Base-by-base conservation (phyloP, 768 basidiomycete species). In the Pisolithus sp. region DNA sequence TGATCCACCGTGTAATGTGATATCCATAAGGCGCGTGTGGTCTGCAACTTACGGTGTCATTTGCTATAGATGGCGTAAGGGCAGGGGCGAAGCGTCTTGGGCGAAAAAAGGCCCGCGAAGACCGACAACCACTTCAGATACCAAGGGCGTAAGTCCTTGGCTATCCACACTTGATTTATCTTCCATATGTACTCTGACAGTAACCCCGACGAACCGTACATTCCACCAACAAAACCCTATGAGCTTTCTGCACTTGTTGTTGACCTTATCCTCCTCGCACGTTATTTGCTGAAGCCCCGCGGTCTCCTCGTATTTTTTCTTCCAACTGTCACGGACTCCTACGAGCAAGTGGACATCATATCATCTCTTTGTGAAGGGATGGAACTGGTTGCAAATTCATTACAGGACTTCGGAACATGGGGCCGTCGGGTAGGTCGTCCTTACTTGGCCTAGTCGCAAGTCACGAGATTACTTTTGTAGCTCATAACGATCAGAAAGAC, bases 261-360 rank as follows among this genome's bases (percentile, higher is more conserved):
- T 13, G 94, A 96, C 63, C 82, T 99, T 13, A 81, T 97, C 26
- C 63, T 84, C 15, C 76, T 93, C 41, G 82, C 92, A 2, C 79
- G 93, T 48, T 90, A 88, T 66, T 71, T 96, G 24, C 77, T 99
- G 26, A 90, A 83, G 56, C 90, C 90, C 1, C 77, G 76, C 21
- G 96, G 96, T 12, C 74, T 96, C 38, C 78, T 99, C 15, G 95
- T 99, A 4, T 98, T 96, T 71, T 98, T 97, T 72, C 76, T 98
- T 20, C 92, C 92, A 0, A 94, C 92, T 0, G 88, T 95, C 20
- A 90, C 82, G 12, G 93, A 95, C 44, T 87, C 93, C 39, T 98
- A 94, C 62, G 80, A 86, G 54, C 88, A 89, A 57, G 71, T 96
- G 2, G 96, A 99, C 62, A 73, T 98, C 8, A 77, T 86, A 28